Percentiles rank a stretch among this genome's conserved stretches.
phyloP scores from a whole-genome alignment of 2,329 filamentous ascomycete genomes.

The Diatrype stigma region DNA sequence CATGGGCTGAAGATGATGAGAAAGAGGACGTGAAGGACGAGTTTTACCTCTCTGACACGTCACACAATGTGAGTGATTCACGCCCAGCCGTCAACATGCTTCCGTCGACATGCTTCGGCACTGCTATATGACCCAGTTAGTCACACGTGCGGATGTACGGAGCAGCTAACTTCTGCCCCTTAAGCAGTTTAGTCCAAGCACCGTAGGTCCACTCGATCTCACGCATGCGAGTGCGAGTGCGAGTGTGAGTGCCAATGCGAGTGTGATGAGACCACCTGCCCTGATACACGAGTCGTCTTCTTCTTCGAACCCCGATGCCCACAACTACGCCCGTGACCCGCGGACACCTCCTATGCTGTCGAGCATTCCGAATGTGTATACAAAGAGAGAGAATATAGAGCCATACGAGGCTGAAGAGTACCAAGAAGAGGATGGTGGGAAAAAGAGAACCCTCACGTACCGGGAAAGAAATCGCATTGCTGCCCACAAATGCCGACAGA shows the following conservation, averaged over 20 bases:
- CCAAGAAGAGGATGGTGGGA: background rate
- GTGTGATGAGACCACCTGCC: background rate
- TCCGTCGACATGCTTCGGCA: background rate
- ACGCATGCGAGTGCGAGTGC: background rate
- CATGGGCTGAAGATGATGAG: background rate
- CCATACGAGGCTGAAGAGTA: background rate
- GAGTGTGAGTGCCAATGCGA: background rate
- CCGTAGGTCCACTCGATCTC: background rate
- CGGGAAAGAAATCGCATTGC: slow-evolving; percentile 45
- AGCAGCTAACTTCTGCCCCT: background rate
- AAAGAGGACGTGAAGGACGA: background rate
- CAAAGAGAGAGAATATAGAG: background rate
- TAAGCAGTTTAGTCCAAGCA: background rate
- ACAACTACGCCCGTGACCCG: background rate
- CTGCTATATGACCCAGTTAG: too few species aligned
- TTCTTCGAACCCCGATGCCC: background rate
- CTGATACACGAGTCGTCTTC: background rate
- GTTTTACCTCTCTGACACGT: background rate
- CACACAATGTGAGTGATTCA: background rate
- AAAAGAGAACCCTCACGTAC: background rate
- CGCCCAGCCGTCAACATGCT: too few species aligned
- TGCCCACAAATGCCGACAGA: slow-evolving; percentile 51
- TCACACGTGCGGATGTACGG: too few species aligned
- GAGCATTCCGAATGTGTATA: background rate
- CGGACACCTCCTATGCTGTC: background rate